Evolutionary conservation across 2,329 filamentous ascomycete genomes (phyloP).

Genomic region (Ophiognomonia clavigignenti-juglandacearum): DNA sequence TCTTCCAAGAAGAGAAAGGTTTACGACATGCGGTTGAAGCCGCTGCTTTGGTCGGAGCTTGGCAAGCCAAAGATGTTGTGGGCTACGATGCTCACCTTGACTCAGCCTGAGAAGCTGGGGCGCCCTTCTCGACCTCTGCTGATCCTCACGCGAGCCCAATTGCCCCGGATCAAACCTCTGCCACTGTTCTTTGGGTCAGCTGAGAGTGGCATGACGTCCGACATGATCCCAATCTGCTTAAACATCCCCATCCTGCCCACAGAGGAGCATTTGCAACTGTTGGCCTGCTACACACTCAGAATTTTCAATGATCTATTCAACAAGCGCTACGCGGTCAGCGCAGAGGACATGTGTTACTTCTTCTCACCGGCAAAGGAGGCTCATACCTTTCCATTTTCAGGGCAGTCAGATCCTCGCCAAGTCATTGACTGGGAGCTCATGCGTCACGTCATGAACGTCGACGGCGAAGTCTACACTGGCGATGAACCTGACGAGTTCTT

Average conservation of each 20-base stretch:
- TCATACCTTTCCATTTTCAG: slow-evolving; percentile 25
- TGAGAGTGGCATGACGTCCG: slow-evolving; percentile 46
- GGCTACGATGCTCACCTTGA: slow-evolving; percentile 56
- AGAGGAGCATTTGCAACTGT: slow-evolving; percentile 38
- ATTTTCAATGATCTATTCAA: slow-evolving; percentile 85
- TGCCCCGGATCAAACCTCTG: slow-evolving; percentile 65
- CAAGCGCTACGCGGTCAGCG: slow-evolving; percentile 68
- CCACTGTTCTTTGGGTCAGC: slow-evolving; percentile 61
- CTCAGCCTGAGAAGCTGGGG: slow-evolving; percentile 49
- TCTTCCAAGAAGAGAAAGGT: slow-evolving; percentile 67
- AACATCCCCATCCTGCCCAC: slow-evolving; percentile 36
- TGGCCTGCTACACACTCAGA: slow-evolving; percentile 70
- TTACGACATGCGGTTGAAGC: slow-evolving; percentile 78
- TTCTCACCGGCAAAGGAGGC: slow-evolving; percentile 53
- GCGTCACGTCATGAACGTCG: slow-evolving; percentile 28
- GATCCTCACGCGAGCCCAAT: slow-evolving; percentile 60
- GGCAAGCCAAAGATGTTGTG: slow-evolving; percentile 51
- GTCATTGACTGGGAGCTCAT: slow-evolving; percentile 62
- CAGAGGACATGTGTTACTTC: slow-evolving; percentile 73
- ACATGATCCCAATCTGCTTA: slow-evolving; percentile 47
- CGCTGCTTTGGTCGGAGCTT: slow-evolving; percentile 60
- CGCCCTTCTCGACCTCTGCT: slow-evolving; percentile 59
- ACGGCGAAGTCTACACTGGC: slow-evolving; percentile 34
- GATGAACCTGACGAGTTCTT: slow-evolving; percentile 45
- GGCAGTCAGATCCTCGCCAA: slow-evolving; percentile 18